Conservation (phyloP, 2,329 filamentous ascomycete genomes). For the Phyllosticta ampelicida region DNA sequence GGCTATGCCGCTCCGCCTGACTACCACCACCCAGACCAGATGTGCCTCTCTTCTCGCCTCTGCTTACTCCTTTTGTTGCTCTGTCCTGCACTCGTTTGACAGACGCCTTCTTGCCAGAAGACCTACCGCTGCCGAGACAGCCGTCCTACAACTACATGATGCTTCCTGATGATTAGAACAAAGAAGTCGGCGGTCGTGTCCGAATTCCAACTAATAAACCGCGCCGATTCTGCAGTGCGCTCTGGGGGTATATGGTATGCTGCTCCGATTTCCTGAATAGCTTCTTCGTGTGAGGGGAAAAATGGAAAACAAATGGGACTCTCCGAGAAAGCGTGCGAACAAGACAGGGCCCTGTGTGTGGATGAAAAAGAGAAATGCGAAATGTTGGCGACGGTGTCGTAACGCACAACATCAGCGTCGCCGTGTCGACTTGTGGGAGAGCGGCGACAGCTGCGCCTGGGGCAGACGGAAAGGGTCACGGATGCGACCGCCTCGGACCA, state of each 20-base stretch:
- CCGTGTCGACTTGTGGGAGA: slow-evolving; percentile 1
- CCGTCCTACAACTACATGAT: neutral
- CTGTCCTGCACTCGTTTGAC: neutral
- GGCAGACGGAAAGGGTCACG: slow-evolving; percentile 16
- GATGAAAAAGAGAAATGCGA: neutral
- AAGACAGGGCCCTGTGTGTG: neutral
- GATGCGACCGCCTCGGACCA: slow-evolving; percentile 23
- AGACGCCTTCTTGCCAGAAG: too few relatives aligned
- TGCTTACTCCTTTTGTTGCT: neutral
- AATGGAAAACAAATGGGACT: neutral
- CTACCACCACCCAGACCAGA: too few relatives aligned
- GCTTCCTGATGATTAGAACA: neutral
- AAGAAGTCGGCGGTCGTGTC: neutral
- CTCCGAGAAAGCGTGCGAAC: neutral
- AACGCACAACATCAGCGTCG: neutral
- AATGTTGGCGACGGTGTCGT: too few relatives aligned
- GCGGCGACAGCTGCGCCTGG: neutral
- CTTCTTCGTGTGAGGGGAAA: neutral
- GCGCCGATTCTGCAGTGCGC: neutral
- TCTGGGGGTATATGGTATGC: neutral
- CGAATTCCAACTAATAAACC: neutral
- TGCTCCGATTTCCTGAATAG: neutral
- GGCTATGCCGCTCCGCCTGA: neutral
- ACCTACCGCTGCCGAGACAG: too few relatives aligned
- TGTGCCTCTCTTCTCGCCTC: neutral